These are phyloP conservation scores for Mycena floridula DNA, from an alignment of 768 basidiomycete species.

Conservation along the genomic window DNA sequence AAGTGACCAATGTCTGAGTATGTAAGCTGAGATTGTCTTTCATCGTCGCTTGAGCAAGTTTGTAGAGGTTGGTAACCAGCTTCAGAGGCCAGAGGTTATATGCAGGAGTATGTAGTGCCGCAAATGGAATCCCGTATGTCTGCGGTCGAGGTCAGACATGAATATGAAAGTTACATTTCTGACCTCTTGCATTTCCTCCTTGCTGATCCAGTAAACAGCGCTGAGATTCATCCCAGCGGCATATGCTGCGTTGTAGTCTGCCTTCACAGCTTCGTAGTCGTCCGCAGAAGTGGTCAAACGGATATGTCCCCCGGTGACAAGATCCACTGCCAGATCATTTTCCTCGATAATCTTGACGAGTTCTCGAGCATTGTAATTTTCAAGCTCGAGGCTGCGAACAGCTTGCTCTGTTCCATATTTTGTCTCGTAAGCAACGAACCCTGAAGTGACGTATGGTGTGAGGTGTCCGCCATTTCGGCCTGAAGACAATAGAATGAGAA, in stretches of 20 bases:
- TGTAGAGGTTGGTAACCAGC: slow-evolving; percentile 63
- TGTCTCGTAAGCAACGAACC: slow-evolving; percentile 49
- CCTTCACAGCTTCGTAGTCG: slow-evolving; percentile 30
- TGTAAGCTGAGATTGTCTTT: slow-evolving; percentile 32
- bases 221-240: slow-evolving; percentile 43
- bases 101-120: slow-evolving; percentile 49
- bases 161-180: slow-evolving; percentile 51
- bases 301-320: slow-evolving; percentile 53
- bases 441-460: slow-evolving; percentile 43
- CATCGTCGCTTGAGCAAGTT: slow-evolving; percentile 13
- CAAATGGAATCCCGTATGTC: slow-evolving; percentile 80
- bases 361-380: slow-evolving; percentile 45
- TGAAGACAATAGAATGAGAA: slow-evolving; percentile 16
- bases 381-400: slow-evolving; percentile 43
- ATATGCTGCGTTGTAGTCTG: slow-evolving; percentile 48
- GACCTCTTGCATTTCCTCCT: slow-evolving; percentile 44
- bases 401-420: slow-evolving; percentile 52
- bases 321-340: slow-evolving; percentile 51
- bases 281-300: slow-evolving; percentile 40
- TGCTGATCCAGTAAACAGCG: slow-evolving; percentile 38
- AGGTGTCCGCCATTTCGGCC: slow-evolving; percentile 80
- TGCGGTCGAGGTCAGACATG: slow-evolving; percentile 92
- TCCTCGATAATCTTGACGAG: slow-evolving; percentile 44
- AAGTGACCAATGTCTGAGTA: slow-evolving; percentile 67
- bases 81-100: slow-evolving; percentile 85